A percentile compares a stretch with the other conserved stretches of the same genome.
Conservation (phyloP, 371 early-diverging fungal species). For the Rhizopus stolonifer region DNA sequence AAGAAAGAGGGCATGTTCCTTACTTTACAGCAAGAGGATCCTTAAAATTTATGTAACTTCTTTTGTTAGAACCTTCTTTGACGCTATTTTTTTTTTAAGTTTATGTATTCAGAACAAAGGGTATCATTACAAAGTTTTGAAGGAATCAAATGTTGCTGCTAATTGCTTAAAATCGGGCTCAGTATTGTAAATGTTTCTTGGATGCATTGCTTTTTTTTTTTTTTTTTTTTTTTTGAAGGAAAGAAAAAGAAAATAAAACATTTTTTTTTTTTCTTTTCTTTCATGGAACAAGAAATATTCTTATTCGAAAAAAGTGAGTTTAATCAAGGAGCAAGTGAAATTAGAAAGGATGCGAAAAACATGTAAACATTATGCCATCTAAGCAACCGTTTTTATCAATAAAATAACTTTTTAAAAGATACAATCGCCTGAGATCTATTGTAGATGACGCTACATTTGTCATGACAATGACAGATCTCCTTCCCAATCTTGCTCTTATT, state of each 20-base stretch:
- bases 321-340: constrained; percentile 31
- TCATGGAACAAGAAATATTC: constrained; percentile 18
- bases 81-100: constrained; percentile 19
- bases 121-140: constrained; percentile 12
- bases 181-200: constrained; percentile 31
- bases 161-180: constrained; percentile 40
- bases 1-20: not conserved
- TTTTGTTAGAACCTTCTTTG: constrained; percentile 5
- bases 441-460: constrained; percentile 77
- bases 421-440: constrained; percentile 80
- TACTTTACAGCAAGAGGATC: constrained; percentile 43
- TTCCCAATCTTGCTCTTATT: constrained; percentile 64
- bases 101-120: not conserved
- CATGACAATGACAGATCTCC: constrained; percentile 46
- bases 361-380: constrained; percentile 21
- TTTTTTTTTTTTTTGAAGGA: constrained; percentile 8
- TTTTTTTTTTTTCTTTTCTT: constrained; percentile 6
- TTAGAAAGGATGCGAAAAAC: constrained; percentile 46
- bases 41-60: constrained; percentile 39
- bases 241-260: constrained; percentile 7
- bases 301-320: constrained; percentile 18
- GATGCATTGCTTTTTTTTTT: constrained; percentile 30
- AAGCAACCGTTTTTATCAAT: not conserved
- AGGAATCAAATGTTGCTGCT: constrained; percentile 25
- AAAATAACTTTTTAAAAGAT: constrained; percentile 36